phyloP scores from a whole-genome alignment of 2,329 filamentous ascomycete genomes.

The Coniochaeta hoffmannii region DNA sequence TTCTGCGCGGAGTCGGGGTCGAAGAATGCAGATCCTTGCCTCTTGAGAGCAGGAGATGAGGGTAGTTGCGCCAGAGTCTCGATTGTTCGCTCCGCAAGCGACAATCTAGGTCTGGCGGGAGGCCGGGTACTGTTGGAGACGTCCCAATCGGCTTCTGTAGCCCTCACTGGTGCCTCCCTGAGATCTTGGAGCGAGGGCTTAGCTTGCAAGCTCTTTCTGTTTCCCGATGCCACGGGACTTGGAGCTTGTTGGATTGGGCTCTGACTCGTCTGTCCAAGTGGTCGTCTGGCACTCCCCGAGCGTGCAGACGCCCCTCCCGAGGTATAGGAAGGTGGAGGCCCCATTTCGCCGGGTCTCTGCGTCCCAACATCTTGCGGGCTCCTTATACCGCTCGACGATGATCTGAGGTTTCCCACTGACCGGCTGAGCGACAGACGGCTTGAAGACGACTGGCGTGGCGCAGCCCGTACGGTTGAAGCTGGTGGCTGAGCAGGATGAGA shows the following conservation, averaged over 20 bases:
- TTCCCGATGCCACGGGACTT: no score
- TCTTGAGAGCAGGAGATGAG: constrained; percentile 63
- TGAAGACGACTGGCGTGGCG: not conserved
- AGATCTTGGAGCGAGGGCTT: not conserved
- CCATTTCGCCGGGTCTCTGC: not conserved
- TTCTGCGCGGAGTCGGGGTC: constrained; percentile 49
- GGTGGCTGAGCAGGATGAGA: not conserved
- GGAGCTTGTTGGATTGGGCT: no score
- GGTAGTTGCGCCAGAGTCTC: constrained; percentile 75
- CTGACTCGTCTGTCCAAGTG: not conserved
- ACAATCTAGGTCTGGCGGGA: constrained; percentile 34
- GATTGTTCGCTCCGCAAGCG: constrained; percentile 76
- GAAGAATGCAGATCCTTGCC: constrained; percentile 67
- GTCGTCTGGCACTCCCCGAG: not conserved
- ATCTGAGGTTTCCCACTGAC: constrained; percentile 1
- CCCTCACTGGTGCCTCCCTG: not conserved
- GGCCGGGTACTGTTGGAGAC: not conserved
- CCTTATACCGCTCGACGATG: not conserved
- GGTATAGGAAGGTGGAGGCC: not conserved
- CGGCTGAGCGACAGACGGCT: not conserved
- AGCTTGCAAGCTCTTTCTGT: not conserved
- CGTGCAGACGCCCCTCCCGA: not conserved
- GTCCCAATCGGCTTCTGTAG: not conserved
- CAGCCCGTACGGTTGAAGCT: not conserved
- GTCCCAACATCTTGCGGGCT: not conserved